phyloP scores from a whole-genome alignment of 2,329 filamentous ascomycete genomes.

The Fusarium sp. region DNA sequence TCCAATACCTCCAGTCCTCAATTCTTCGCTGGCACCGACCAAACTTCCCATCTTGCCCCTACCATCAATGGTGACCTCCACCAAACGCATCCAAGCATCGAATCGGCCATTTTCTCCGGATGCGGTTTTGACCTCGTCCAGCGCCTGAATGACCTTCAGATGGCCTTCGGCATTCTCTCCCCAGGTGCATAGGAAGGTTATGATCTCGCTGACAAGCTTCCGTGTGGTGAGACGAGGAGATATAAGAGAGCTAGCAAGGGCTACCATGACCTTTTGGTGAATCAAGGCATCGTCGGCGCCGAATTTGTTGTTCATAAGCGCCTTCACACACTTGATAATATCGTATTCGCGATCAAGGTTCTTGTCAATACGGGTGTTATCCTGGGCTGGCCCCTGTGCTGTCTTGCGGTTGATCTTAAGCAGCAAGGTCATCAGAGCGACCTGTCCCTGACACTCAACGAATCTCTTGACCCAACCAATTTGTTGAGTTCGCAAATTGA shows the following conservation, averaged over 20 bases:
- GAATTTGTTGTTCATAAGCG: conserved; percentile 99
- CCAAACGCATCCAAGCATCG: conserved; percentile 98
- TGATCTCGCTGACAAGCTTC: conserved; percentile 93
- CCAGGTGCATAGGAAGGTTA: conserved; percentile 98
- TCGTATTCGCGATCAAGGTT: conserved; percentile 94
- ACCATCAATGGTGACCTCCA: conserved; percentile 96
- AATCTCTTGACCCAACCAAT: conserved; percentile 98
- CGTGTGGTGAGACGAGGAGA: conserved; percentile 90
- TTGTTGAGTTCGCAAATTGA: conserved; percentile 94
- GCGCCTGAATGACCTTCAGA: conserved; percentile 89
- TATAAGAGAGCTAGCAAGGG: conserved; percentile 85
- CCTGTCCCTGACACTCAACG: conserved; percentile 96
- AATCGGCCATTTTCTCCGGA: conserved; percentile 95
- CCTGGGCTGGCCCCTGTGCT: conserved; percentile 74
- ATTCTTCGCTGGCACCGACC: conserved; percentile 95
- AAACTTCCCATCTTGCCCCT: conserved; percentile 98
- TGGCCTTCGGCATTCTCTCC: conserved; percentile 84
- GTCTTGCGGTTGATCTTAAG: conserved; percentile 93
- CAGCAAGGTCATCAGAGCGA: conserved; percentile 92
- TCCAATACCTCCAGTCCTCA: conserved; percentile 93
- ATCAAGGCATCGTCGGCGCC: conserved; percentile 93
- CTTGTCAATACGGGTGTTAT: conserved; percentile 71
- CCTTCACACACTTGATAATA: conserved; percentile 97
- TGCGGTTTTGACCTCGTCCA: conserved; percentile 89
- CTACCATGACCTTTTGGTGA: conserved; percentile 90